Conservation (phyloP, 257 asterid species). For the Ajuga chamaepitys region DNA sequence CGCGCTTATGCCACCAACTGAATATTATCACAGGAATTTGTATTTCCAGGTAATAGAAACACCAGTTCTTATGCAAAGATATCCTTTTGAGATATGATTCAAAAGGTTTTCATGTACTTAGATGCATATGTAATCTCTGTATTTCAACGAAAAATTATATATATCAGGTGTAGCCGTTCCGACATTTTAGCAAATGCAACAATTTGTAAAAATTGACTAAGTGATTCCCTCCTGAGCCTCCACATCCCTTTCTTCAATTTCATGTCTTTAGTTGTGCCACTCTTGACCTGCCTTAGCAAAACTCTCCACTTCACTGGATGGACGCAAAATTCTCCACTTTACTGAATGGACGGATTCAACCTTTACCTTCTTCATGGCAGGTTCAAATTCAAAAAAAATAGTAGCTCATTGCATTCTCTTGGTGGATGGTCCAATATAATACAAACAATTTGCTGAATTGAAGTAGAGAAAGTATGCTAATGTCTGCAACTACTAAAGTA, state of each 20-base stretch:
- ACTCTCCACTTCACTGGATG: too few species aligned
- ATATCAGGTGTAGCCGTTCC: too few species aligned
- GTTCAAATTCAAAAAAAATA: background rate
- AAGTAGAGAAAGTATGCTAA: background rate
- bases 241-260: too few species aligned
- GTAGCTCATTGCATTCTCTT: background rate
- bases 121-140: too few species aligned
- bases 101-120: too few species aligned
- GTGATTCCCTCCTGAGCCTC: too few species aligned
- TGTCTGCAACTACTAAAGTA: background rate
- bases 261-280: too few species aligned
- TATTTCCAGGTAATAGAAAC: conserved; percentile 79
- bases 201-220: too few species aligned
- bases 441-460: background rate
- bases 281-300: too few species aligned
- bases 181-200: too few species aligned
- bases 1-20: conserved; percentile 94
- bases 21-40: conserved; percentile 70
- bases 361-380: background rate
- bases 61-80: conserved; percentile 2
- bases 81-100: conserved; percentile 1
- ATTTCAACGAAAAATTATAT: too few species aligned
- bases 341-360: background rate
- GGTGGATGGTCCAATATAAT: background rate
- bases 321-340: too few species aligned